These are phyloP conservation scores for Apiospora malaysiana DNA, from an alignment of 2,329 filamentous ascomycete genomes.

Conservation along the genomic window DNA sequence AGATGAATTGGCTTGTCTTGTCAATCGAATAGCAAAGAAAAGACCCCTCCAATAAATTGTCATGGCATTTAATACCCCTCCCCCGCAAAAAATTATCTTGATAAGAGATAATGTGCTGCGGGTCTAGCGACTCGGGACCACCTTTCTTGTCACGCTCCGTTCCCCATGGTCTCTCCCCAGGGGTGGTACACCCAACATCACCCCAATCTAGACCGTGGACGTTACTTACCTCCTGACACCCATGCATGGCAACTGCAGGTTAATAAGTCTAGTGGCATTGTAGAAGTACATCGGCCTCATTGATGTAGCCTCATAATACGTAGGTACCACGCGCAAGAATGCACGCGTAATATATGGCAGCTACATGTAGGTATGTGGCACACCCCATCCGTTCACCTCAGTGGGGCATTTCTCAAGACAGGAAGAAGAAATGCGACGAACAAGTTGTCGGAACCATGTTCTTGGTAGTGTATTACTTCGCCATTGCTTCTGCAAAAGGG, in stretches of 20 bases:
- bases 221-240: background rate
- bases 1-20: constrained; percentile 7
- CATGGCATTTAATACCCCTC: constrained; percentile 24
- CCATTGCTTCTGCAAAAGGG: constrained; percentile 9
- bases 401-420: background rate
- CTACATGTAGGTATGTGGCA: background rate
- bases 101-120: constrained; percentile 16
- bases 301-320: background rate
- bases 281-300: background rate
- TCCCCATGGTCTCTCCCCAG: background rate
- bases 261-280: too few relatives aligned
- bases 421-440: background rate
- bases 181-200: background rate
- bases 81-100: constrained; percentile 24
- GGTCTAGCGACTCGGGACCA: background rate
- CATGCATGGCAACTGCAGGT: background rate
- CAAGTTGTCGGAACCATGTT: background rate
- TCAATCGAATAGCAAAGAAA: background rate
- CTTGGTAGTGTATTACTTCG: background rate
- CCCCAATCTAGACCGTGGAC: background rate
- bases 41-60: constrained; percentile 8
- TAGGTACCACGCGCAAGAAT: background rate
- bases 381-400: background rate
- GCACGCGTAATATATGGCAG: background rate
- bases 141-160: background rate